These are phyloP conservation scores for Fusarium falciforme DNA, from an alignment of 2,329 filamentous ascomycete genomes.

Conservation along the genomic window DNA sequence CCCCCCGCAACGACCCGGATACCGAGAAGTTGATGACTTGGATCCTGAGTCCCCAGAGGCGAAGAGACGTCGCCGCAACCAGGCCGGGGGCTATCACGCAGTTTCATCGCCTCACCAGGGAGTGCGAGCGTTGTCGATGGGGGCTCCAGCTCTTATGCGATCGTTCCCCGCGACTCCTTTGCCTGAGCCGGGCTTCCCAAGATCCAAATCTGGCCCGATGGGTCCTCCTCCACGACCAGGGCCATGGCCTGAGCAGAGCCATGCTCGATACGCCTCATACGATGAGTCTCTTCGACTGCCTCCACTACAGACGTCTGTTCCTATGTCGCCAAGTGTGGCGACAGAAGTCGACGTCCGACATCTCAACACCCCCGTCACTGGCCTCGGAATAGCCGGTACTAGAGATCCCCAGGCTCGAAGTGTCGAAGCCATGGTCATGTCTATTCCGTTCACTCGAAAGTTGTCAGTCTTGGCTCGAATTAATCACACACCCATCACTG, in stretches of 20 bases:
- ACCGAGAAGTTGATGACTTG: constrained; percentile 51
- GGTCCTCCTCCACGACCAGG: constrained; percentile 65
- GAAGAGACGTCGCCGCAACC: constrained; percentile 72
- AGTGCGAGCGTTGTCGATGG: constrained; percentile 38
- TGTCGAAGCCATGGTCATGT: constrained; percentile 79
- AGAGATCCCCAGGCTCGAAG: constrained; percentile 54
- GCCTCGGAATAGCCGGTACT: constrained; percentile 38
- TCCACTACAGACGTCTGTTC: constrained; percentile 60
- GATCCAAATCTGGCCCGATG: constrained; percentile 58
- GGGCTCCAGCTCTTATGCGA: constrained; percentile 26
- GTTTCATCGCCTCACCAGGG: constrained; percentile 24
- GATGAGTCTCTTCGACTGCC: constrained; percentile 66
- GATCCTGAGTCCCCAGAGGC: constrained; percentile 60
- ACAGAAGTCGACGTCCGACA: constrained; percentile 43
- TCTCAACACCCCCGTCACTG: constrained; percentile 42
- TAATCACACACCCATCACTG: constrained; percentile 70
- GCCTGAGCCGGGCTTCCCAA: constrained; percentile 47
- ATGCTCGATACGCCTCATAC: constrained; percentile 59
- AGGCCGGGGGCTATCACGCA: constrained; percentile 49
- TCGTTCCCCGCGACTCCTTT: constrained; percentile 42
- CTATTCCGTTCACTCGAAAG: constrained; percentile 79
- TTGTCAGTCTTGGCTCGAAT: constrained; percentile 81
- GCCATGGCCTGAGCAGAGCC: constrained; percentile 46
- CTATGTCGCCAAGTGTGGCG: constrained; percentile 46
- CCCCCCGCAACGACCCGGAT: constrained; percentile 34